Percentiles rank a stretch among this genome's conserved stretches.
Conservation (phyloP, 331 rosid species). For the Rhamnella rubrinervis region DNA sequence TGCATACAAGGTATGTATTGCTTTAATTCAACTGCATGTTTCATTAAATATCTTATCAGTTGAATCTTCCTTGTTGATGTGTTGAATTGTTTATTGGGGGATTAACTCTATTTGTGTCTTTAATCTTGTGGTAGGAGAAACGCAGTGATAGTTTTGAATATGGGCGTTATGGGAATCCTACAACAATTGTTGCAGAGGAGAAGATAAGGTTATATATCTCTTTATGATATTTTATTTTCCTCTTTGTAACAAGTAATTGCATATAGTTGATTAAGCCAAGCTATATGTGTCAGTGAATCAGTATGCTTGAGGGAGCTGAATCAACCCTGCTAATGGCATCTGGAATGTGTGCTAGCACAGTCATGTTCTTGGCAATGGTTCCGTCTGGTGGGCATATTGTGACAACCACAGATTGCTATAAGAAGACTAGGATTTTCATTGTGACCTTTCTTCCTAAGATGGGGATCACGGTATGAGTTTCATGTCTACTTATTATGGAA, state of each 20-base stretch:
- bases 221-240: background rate
- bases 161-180: slow-evolving; percentile 95
- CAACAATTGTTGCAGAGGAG: slow-evolving; percentile 79
- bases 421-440: slow-evolving; percentile 89
- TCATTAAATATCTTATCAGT: no score
- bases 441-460: slow-evolving; percentile 81
- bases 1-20: slow-evolving; percentile 58
- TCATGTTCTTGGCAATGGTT: slow-evolving; percentile 76
- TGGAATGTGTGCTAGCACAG: slow-evolving; percentile 89
- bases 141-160: slow-evolving; percentile 78
- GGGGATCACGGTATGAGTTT: slow-evolving; percentile 74
- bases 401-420: slow-evolving; percentile 92
- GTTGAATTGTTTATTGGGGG: background rate
- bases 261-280: background rate
- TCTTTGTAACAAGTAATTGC: background rate
- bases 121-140: slow-evolving; percentile 59
- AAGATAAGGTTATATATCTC: slow-evolving; percentile 65
- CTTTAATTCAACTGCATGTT: background rate
- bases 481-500: background rate
- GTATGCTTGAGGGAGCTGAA: slow-evolving; percentile 97
- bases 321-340: slow-evolving; percentile 87
- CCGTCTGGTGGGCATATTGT: slow-evolving; percentile 96
- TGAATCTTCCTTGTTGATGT: background rate
- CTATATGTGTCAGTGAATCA: slow-evolving; percentile 30
- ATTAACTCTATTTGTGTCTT: background rate